Evolutionary conservation across 257 asterid genomes (phyloP).

Genomic region (Rhazya stricta): DNA sequence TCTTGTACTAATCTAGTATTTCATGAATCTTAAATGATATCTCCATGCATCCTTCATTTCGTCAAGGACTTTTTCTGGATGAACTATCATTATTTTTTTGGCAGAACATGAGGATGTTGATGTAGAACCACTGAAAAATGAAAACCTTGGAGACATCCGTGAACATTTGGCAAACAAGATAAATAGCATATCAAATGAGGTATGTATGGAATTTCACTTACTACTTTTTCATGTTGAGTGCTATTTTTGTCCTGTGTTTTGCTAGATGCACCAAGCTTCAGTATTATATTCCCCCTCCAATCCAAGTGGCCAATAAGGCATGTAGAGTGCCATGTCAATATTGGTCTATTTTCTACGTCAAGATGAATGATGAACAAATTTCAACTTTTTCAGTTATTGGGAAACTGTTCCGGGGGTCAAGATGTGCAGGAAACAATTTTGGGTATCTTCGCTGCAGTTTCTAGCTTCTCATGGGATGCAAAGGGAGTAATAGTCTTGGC

Average conservation of each 20-base stretch:
- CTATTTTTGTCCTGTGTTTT: neutral
- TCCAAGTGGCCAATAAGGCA: too few species aligned
- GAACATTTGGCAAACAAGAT: constrained; percentile 7
- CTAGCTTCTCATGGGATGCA: constrained; percentile 16
- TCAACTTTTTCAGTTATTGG: constrained; percentile 11
- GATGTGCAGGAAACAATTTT: constrained; percentile 6
- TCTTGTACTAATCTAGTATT: neutral
- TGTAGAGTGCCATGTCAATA: too few species aligned
- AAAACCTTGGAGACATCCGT: neutral
- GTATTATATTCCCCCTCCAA: too few species aligned
- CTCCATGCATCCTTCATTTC: neutral
- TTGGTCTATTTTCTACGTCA: too few species aligned
- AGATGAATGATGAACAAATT: neutral
- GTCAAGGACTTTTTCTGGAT: neutral
- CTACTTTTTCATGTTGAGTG: neutral
- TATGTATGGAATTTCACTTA: neutral
- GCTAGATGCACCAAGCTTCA: too few species aligned
- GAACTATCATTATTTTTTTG: neutral
- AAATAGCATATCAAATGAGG: constrained; percentile 10
- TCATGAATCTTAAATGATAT: neutral
- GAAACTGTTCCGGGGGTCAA: constrained; percentile 8
- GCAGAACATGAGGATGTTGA: neutral
- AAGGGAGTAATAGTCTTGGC: constrained; percentile 20
- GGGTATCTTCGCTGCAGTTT: constrained; percentile 11
- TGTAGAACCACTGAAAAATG: neutral